Evolutionary conservation across 2,329 filamentous ascomycete genomes (phyloP).

Genomic region (Dactylellina cionopaga): DNA sequence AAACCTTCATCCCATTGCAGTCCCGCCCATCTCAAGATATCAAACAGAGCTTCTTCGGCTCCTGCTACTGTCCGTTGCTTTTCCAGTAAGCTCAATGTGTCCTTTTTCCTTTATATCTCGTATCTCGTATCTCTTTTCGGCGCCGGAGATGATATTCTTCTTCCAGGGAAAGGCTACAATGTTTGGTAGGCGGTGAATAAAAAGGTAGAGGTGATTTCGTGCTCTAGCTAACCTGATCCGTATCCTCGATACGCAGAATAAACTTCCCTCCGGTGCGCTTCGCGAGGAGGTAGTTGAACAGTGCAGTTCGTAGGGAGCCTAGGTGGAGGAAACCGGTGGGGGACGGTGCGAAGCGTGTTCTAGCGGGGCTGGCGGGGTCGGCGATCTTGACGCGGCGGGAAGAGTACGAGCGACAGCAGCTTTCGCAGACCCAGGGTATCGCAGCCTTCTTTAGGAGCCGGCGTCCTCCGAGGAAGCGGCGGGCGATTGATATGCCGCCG

Average conservation of each 20-base stretch:
- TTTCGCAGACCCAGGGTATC: conserved; percentile 35
- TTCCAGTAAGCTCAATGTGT: conserved; percentile 58
- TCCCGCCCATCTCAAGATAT: conserved; percentile 88
- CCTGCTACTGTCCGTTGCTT: conserved; percentile 83
- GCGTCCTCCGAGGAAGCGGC: conserved; percentile 19
- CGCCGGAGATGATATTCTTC: too few species aligned
- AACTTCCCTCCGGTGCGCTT: conserved; percentile 89
- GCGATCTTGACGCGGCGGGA: conserved; percentile 14
- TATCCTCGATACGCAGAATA: conserved; percentile 90
- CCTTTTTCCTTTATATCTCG: too few species aligned
- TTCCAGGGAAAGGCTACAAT: too few species aligned
- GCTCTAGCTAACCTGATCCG: conserved; percentile 75
- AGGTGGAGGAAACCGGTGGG: conserved; percentile 94
- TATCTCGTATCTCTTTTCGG: too few species aligned
- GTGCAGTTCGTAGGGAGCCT: conserved; percentile 86
- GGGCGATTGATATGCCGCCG: conserved; percentile 18
- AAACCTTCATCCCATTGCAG: conserved; percentile 91
- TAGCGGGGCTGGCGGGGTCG: conserved; percentile 60
- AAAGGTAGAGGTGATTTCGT: conserved; percentile 54
- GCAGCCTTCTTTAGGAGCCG: not conserved
- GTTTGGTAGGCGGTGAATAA: too few species aligned
- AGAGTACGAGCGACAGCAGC: conserved; percentile 34
- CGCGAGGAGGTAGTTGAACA: conserved; percentile 96
- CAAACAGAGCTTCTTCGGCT: conserved; percentile 79
- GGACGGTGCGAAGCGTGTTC: conserved; percentile 92